Base-by-base conservation (phyloP, 345 rosid genomes). In the Hevea brasiliensis region DNA sequence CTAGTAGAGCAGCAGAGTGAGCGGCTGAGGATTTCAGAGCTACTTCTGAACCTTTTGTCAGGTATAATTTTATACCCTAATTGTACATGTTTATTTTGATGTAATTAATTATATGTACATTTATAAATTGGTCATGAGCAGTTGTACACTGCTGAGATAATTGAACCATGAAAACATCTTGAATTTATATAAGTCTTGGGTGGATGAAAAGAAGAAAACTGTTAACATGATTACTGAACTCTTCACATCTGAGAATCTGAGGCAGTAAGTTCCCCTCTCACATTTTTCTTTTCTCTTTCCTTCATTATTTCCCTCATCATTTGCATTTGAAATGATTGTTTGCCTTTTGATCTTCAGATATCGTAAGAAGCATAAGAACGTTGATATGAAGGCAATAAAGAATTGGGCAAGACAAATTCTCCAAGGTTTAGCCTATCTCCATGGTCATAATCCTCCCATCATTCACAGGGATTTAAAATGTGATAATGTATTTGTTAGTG, bases 381-480 rank as follows among this genome's bases (percentile, higher is more conserved):
- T 92, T 69, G 98, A 92, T 80, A 75, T 85, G 80, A 88, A 93
- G 76, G 97, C 98, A 9, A 61, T 94, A 70, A 94, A 94, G 84
- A 94, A 89, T 74, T 94, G 98, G 98, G 87, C 95, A 45, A 87
- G 82, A 72, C 97, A 94, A 86, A 92, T 94, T 35, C 79, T 94
- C 54, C 88, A 83, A 76, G 98, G 97, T 50, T 88, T 94, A 69
- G 78, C 76, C 72, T 92, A 94, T 84, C 94, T 94, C 74, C 97
- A 92, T 67, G 84, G 97, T 75, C 96, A 94, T 29, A 87, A 89
- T 50, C 97, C 98, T 20, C 97, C 97, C n/a, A 86, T 94, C 74
- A 89, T 94, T 66, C 98, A 94, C 81, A 81, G 98, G 75, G 97
- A 94, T 87, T 82, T 94, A 21, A 94, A 94, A 80, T 92, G 98